phyloP scores from a whole-genome alignment of 805 yeast species.

The Teunomyces gatunensis region DNA sequence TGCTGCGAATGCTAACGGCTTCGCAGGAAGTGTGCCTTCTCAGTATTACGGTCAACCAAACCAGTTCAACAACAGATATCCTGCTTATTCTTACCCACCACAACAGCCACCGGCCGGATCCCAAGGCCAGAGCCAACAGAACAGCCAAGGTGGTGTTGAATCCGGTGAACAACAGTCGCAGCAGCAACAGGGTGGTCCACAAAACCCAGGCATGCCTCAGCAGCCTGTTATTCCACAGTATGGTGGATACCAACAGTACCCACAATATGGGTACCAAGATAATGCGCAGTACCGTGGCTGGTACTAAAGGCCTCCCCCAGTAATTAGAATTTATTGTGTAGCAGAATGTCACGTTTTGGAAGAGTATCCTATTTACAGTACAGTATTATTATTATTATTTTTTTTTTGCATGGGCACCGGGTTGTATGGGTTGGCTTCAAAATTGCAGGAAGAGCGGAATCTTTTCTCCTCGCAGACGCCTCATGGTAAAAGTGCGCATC shows the following conservation, averaged over 20 bases:
- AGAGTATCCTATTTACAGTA: not conserved
- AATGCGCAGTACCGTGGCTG: slow-evolving; percentile 43
- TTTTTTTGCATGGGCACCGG: too few relatives aligned
- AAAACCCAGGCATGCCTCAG: slow-evolving; percentile 24
- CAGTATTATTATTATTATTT: too few relatives aligned
- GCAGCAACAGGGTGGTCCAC: slow-evolving; percentile 25
- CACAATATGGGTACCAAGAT: slow-evolving; percentile 47
- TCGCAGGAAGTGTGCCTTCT: slow-evolving; percentile 15
- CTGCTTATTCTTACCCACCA: slow-evolving; percentile 28
- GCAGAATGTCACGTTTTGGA: slow-evolving; percentile 4
- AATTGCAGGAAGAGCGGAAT: too few relatives aligned
- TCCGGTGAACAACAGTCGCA: slow-evolving; percentile 17
- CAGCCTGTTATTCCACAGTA: slow-evolving; percentile 43
- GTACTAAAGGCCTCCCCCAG: slow-evolving; percentile 27
- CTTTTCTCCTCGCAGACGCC: slow-evolving; percentile 1
- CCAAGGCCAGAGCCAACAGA: slow-evolving; percentile 13
- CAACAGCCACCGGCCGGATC: slow-evolving; percentile 19
- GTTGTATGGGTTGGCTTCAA: too few relatives aligned
- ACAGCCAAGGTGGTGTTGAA: slow-evolving; percentile 13
- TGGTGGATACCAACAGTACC: slow-evolving; percentile 47
- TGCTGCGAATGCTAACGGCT: slow-evolving; percentile 10
- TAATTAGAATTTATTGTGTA: slow-evolving; percentile 7
- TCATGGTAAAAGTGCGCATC: slow-evolving; percentile 5
- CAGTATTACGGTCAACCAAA: slow-evolving; percentile 29
- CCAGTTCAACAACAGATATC: slow-evolving; percentile 30